phyloP scores from a whole-genome alignment of 257 asterid genomes.

The Jaltomata sinuosa region DNA sequence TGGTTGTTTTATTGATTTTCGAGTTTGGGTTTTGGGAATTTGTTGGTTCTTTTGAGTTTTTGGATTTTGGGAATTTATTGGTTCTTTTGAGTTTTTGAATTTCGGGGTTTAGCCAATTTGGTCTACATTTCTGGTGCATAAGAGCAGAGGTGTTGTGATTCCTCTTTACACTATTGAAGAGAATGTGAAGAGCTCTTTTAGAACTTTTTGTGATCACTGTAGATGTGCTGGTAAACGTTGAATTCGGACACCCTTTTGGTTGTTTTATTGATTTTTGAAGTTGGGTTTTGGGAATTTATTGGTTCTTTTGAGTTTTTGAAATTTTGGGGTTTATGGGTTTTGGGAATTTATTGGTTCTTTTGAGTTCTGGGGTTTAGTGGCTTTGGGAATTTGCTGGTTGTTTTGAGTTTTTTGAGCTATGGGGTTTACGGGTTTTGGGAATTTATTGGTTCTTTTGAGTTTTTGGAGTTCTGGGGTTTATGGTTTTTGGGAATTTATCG shows the following conservation, averaged over 20 bases:
- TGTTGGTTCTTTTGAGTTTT: not conserved
- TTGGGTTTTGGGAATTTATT: not conserved
- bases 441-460: not conserved
- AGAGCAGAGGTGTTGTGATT: slow-evolving; percentile 46
- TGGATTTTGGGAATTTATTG: not conserved
- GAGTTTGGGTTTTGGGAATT: slow-evolving; percentile 1
- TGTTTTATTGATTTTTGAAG: not conserved
- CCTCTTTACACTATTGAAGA: slow-evolving; percentile 78
- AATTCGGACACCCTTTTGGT: not conserved
- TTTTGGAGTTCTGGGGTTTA: not conserved
- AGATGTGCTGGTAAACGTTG: slow-evolving; percentile 45
- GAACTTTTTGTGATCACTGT: slow-evolving; percentile 66
- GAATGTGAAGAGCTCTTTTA: slow-evolving; percentile 31
- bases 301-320: not conserved
- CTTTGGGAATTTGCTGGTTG: not conserved
- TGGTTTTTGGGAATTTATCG: not conserved
- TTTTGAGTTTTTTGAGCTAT: not conserved
- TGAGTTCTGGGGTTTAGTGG: not conserved
- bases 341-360: not conserved
- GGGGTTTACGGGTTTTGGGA: not conserved
- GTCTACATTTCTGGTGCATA: slow-evolving; percentile 64
- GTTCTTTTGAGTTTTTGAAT: not conserved
- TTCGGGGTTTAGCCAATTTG: slow-evolving; percentile 49
- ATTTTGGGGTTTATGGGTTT: not conserved
- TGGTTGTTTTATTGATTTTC: not conserved